Conservation (phyloP, 768 basidiomycete species). For the Tephrocybe sp. region DNA sequence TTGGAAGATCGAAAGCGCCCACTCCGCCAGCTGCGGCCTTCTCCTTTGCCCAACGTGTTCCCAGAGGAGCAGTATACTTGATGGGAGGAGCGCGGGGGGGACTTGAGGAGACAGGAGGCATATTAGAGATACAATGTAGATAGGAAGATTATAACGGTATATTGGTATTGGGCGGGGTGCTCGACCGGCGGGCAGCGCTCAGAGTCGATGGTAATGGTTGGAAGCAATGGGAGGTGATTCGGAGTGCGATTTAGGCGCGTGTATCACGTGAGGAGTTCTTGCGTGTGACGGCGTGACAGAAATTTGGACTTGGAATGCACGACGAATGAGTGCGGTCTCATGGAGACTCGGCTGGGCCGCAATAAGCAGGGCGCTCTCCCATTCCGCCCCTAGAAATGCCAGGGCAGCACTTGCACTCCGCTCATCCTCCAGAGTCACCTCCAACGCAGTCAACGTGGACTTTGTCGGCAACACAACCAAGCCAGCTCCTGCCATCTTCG, state of each 20-base stretch:
- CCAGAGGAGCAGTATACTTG: slow-evolving; percentile 64
- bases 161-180: slow-evolving; percentile 34
- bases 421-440: slow-evolving; percentile 6
- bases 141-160: slow-evolving; percentile 27
- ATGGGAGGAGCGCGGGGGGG: slow-evolving; percentile 73
- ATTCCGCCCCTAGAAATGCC: slow-evolving; percentile 12
- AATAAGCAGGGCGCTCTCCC: slow-evolving; percentile 11
- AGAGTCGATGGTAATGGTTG: slow-evolving; percentile 6
- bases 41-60: slow-evolving; percentile 87
- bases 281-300: slow-evolving; percentile 13
- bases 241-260: slow-evolving; percentile 7
- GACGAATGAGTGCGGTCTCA: slow-evolving; percentile 34
- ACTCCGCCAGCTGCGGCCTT: slow-evolving; percentile 74
- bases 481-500: slow-evolving; percentile 23
- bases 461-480: slow-evolving; percentile 1
- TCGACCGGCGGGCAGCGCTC: slow-evolving; percentile 42
- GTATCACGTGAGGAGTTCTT: slow-evolving; percentile 19
- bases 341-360: slow-evolving; percentile 18
- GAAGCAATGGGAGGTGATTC: slow-evolving; percentile 9
- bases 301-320: slow-evolving; percentile 5
- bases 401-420: slow-evolving; percentile 7
- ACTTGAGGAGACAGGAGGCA: slow-evolving; percentile 42
- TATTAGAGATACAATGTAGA: slow-evolving; percentile 27
- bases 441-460: not conserved
- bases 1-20: slow-evolving; percentile 74